Conservation (phyloP, 352 stramenopile genomes). For the Phytophthora palmivora region DNA sequence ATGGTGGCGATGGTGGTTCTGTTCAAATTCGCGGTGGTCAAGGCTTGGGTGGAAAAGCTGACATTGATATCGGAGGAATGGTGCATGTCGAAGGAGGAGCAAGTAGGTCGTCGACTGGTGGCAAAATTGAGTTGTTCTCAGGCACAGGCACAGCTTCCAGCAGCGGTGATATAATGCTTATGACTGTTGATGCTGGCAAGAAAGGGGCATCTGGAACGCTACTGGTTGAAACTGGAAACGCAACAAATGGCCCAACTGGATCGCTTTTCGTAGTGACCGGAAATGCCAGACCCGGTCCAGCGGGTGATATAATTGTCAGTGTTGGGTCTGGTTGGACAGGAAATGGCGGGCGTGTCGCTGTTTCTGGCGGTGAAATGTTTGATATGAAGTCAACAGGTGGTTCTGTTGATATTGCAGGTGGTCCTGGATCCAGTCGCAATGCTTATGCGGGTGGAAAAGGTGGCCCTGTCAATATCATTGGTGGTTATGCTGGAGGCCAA, state of each 20-base stretch:
- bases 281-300: constrained; percentile 65
- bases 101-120: constrained; percentile 57
- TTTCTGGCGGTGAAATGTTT: constrained; percentile 71
- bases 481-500: constrained; percentile 59
- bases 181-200: constrained; percentile 73
- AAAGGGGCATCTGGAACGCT: constrained; percentile 86
- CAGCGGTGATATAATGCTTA: constrained; percentile 71
- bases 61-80: constrained; percentile 57
- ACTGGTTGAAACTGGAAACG: constrained; percentile 72
- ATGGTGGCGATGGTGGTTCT: constrained; percentile 69
- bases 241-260: constrained; percentile 74
- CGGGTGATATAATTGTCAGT: constrained; percentile 76
- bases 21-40: constrained; percentile 65
- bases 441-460: constrained; percentile 61
- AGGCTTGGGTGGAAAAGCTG: constrained; percentile 52
- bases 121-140: constrained; percentile 68
- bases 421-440: constrained; percentile 51
- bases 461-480: constrained; percentile 59
- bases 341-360: constrained; percentile 80
- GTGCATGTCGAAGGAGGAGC: constrained; percentile 68
- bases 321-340: constrained; percentile 87
- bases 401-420: constrained; percentile 55
- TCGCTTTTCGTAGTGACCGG: constrained; percentile 81
- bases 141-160: constrained; percentile 53
- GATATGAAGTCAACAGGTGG: constrained; percentile 56